Evolutionary conservation across 345 rosid genomes (phyloP).

Genomic region (Sapria himalayana): DNA sequence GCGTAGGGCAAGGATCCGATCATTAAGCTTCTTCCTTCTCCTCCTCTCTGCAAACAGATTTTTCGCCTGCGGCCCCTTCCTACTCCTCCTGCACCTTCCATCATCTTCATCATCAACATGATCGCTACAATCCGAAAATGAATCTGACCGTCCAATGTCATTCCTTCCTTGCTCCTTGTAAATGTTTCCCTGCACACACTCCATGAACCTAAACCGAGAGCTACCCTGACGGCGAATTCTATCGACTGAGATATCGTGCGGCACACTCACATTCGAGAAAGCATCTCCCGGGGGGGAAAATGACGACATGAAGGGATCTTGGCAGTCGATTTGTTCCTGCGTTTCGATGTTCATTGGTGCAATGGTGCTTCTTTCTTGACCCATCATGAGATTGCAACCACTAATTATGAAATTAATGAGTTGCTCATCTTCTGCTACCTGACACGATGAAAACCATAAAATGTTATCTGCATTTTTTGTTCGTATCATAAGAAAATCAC

Average conservation of each 20-base stretch:
- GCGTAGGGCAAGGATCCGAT: constrained; percentile 59
- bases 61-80: constrained; percentile 42
- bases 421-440: constrained; percentile 63
- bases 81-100: constrained; percentile 22
- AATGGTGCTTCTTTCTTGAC: constrained; percentile 17
- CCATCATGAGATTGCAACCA: constrained; percentile 28
- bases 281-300: constrained; percentile 14
- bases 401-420: constrained; percentile 39
- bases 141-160: constrained; percentile 33
- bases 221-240: constrained; percentile 17
- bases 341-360: constrained; percentile 4
- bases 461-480: too few species aligned
- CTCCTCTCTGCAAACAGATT: constrained; percentile 77
- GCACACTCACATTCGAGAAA: constrained; percentile 16
- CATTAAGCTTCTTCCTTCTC: constrained; percentile 85
- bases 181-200: constrained; percentile 14
- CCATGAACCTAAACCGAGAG: constrained; percentile 19
- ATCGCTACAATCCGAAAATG: constrained; percentile 58
- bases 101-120: constrained; percentile 51
- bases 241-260: constrained; percentile 22
- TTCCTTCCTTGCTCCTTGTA: constrained; percentile 14
- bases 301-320: constrained; percentile 13
- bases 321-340: constrained; percentile 1
- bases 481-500: too few species aligned
- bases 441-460: constrained; percentile 1